A percentile compares a stretch with the other conserved stretches of the same genome.
These are phyloP conservation scores for Samsoniella hepiali DNA, from an alignment of 2,329 filamentous ascomycete species.

Conservation along the genomic window DNA sequence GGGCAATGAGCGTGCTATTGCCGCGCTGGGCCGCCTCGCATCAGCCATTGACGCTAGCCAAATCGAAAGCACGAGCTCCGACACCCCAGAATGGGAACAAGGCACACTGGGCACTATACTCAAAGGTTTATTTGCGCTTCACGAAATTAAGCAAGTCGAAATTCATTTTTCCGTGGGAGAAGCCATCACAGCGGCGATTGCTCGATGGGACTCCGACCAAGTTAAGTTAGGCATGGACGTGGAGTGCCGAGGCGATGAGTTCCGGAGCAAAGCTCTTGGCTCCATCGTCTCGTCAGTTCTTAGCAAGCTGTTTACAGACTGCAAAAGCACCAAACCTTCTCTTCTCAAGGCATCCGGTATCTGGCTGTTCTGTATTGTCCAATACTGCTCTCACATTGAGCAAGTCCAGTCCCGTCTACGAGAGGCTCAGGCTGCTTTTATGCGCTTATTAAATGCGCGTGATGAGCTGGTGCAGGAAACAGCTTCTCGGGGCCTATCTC, in stretches of 20 bases:
- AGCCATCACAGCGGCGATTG: conserved; percentile 73
- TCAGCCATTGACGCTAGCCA: conserved; percentile 11
- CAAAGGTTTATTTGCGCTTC: conserved; percentile 67
- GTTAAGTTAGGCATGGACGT: conserved; percentile 75
- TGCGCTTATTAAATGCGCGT: conserved; percentile 78
- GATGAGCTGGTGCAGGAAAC: conserved; percentile 96
- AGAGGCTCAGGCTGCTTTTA: conserved; percentile 82
- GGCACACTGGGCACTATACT: conserved; percentile 54
- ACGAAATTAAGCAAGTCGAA: conserved; percentile 82
- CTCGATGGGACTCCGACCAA: conserved; percentile 79
- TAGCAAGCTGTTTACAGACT: conserved; percentile 72
- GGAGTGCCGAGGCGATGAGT: conserved; percentile 44
- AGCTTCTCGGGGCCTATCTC: conserved; percentile 81
- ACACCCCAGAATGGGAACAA: conserved; percentile 18
- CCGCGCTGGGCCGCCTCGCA: conserved; percentile 74
- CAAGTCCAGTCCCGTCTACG: conserved; percentile 72
- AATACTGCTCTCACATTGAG: conserved; percentile 78
- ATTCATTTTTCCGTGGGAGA: conserved; percentile 89
- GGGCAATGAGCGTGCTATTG: conserved; percentile 77
- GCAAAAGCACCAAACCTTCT: conserved; percentile 81
- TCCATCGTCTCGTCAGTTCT: conserved; percentile 54
- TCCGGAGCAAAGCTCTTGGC: conserved; percentile 38
- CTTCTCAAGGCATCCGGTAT: conserved; percentile 90
- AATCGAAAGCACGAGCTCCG: conserved; percentile 26
- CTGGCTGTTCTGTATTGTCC: conserved; percentile 88